Percentiles rank a stretch among this genome's conserved stretches.
These are phyloP conservation scores for Aspergillus aculeatinus DNA, from an alignment of 2,329 filamentous ascomycete species.

Conservation along the genomic window DNA sequence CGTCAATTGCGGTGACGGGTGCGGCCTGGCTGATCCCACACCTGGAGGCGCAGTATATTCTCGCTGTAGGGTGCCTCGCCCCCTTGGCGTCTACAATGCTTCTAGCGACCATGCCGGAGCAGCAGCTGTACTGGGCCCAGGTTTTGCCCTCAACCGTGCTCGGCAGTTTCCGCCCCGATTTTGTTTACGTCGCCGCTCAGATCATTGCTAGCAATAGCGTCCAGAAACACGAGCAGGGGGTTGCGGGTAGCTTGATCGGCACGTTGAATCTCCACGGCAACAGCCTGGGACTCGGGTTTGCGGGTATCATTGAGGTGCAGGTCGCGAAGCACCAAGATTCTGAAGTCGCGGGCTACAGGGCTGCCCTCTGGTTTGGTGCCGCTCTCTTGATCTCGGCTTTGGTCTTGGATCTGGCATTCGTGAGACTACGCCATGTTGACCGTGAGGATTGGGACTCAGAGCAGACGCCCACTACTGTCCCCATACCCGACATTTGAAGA, in stretches of 20 bases:
- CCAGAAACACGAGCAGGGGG: slow-evolving; percentile 49
- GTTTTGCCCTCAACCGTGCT: slow-evolving; percentile 43
- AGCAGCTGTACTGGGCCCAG: slow-evolving; percentile 48
- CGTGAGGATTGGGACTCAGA: too few species aligned
- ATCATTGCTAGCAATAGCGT: slow-evolving; percentile 57
- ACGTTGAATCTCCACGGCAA: slow-evolving; percentile 46
- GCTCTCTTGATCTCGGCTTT: too few species aligned
- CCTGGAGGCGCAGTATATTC: slow-evolving; percentile 49
- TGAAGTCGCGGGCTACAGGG: slow-evolving; percentile 30
- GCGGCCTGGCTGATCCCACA: slow-evolving; percentile 51
- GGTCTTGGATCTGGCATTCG: too few species aligned
- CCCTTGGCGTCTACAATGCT: slow-evolving; percentile 34
- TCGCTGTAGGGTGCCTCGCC: slow-evolving; percentile 44
- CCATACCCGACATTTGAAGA: too few species aligned
- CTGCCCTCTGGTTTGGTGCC: slow-evolving; percentile 32
- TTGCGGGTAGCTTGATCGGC: slow-evolving; percentile 53
- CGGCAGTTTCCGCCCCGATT: slow-evolving; percentile 47
- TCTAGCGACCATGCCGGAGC: slow-evolving; percentile 47
- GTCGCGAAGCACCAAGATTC: slow-evolving; percentile 18
- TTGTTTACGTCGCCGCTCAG: slow-evolving; percentile 53
- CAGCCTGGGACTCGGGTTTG: slow-evolving; percentile 46
- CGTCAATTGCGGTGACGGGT: slow-evolving; percentile 37
- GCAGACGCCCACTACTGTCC: too few species aligned
- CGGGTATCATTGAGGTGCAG: slow-evolving; percentile 40
- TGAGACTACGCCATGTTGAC: too few species aligned